Base-by-base conservation (phyloP, 2,329 filamentous ascomycete species). In the Talaromyces sp. region DNA sequence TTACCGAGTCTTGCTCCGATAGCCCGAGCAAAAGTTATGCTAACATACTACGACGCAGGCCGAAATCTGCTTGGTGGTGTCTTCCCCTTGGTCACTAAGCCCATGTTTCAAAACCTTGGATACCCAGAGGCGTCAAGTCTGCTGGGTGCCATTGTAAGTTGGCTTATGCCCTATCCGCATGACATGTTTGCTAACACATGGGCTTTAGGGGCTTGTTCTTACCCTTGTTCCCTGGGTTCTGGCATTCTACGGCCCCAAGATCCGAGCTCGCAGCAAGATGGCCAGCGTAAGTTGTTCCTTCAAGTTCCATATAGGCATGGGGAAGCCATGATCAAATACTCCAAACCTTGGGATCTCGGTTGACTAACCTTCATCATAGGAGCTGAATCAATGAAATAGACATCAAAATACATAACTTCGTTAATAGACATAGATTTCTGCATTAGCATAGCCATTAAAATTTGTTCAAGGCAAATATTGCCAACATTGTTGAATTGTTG, bases 221-320 rank as follows among this genome's bases (percentile, higher is more conserved):
- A 92, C 89, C 0, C 69, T 89, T 2, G 91, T 96, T n/a, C 93
- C 92, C 0, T 97, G 91, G 89, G 85, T 92, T 0, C 70, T 97
- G 47, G 82, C 92, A 0, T 84, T 94, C 29, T 94, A 85, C 61
- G 93, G 92, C 0, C 85, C 87, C 30, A 82, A 67, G 58, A 96
- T 97, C 57, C 80, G 92, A 24, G 81, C 82, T 10, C 82, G 86
- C 68, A 94, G 90, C 68, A 87, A 85, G 62, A 88, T 96, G 73
- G 91, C 91, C 4, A 82, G 80, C 68, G 83, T 82, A 70, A 74
- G 77, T 66, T 17, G 8, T 40, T 2, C 4, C 1, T 27, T 13
- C 1, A 29, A 8, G 11, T 16, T n/a, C n/a, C n/a, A n/a, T n/a
- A n/a, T n/a, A n/a, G 24, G 4, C 9, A 9, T 27, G 24, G 24